Base-by-base conservation (phyloP, 805 yeast species). In the Candida maesae region DNA sequence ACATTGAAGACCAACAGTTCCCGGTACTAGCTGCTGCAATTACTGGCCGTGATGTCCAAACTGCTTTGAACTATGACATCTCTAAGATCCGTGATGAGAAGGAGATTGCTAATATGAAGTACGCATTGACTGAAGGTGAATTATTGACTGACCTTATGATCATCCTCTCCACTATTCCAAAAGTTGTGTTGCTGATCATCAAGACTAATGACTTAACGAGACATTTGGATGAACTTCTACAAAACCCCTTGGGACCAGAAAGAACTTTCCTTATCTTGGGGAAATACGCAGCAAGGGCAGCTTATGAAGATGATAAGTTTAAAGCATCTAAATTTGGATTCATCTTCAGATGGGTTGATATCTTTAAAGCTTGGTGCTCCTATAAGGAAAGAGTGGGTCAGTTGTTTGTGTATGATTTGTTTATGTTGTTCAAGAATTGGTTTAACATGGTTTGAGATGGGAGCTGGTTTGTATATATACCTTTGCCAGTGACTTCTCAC, bases 151-250 rank as follows among this genome's bases (percentile, higher is more conserved):
- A 82, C 51, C 67, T 93, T 54, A 90, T 93, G 95, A 65, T 74
- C 13, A 74, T 93, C 35, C 67, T 93, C 30, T 78, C 90, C 11
- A 67, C 73, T 13, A 78, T 93, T 66, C 99, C 99, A 2, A 70
- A 90, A 33, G 78, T 90, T 14, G 96, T 93, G 17, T 61, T 93
- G 21, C 70, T 93, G 46, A 86, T 93, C 35, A 67, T 93, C 55
- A 93, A 93, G 59, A 95, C 99, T 0, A 93, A 93, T 59, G 99
- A 93, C 65, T 70, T 93, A 37, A 88, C 95, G 0, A 73, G 99
- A 53, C 83, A 81, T 52, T 68, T 93, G 35, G 99, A 93, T 61
- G 98, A 91, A 56, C 70, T 76, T 41, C 70, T 91, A 41, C 76
- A 84, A 35, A 79, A 81, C 46, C 95, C 96, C 1, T 64, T 90